These are phyloP conservation scores for Plasmodium relictum DNA, from an alignment of 169 alveolate genomes.

Conservation along the genomic window DNA sequence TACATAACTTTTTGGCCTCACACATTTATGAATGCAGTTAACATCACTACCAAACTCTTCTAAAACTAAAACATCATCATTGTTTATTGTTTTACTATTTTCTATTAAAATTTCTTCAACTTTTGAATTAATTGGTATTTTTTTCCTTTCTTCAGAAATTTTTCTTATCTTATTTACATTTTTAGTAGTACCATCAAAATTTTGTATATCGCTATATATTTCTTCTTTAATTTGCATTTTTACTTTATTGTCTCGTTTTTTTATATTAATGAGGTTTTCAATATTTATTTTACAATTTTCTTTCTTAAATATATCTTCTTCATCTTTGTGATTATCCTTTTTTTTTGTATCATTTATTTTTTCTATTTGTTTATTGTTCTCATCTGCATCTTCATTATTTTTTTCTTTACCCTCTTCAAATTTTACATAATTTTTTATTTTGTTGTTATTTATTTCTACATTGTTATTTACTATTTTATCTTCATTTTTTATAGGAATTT, in stretches of 20 bases:
- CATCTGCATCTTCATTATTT: not conserved
- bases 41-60: conserved; percentile 74
- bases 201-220: conserved; percentile 45
- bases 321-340: not conserved
- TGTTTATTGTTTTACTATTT: conserved; percentile 71
- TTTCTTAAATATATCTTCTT: not conserved
- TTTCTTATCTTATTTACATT: conserved; percentile 37
- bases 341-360: not conserved
- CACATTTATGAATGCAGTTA: conserved; percentile 76
- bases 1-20: conserved; percentile 67
- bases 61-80: conserved; percentile 68
- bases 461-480: not conserved
- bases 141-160: not conserved
- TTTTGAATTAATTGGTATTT: not conserved
- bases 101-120: conserved; percentile 62
- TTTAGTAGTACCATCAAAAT: conserved; percentile 19
- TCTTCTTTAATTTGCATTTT: conserved; percentile 44
- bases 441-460: not conserved
- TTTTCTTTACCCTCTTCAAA: not conserved
- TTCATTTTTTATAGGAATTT: conserved; percentile 28
- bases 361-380: not conserved
- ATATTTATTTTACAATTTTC: conserved; percentile 41
- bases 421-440: not conserved
- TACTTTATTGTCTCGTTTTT: conserved; percentile 30
- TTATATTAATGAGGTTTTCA: conserved; percentile 29